Conservation (phyloP, 2,329 filamentous ascomycete genomes). For the Talaromyces sp. region DNA sequence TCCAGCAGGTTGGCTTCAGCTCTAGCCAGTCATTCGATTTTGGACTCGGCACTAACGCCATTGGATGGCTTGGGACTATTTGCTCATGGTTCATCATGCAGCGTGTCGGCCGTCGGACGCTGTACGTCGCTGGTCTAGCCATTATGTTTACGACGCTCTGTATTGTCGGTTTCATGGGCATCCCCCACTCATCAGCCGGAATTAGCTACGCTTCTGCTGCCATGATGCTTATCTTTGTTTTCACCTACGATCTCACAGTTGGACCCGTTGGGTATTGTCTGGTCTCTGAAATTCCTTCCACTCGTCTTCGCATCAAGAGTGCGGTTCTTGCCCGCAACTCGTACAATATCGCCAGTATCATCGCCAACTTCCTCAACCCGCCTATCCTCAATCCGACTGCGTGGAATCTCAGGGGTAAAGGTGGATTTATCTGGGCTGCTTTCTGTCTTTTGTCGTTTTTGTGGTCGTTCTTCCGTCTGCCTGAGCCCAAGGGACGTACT, state of each 20-base stretch:
- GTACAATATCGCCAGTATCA: slow-evolving; percentile 51
- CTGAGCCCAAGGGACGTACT: slow-evolving; percentile 40
- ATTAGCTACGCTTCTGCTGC: slow-evolving; percentile 37
- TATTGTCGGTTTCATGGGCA: slow-evolving; percentile 27
- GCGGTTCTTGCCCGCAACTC: slow-evolving; percentile 51
- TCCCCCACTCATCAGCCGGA: background rate
- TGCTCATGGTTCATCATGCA: slow-evolving; percentile 49
- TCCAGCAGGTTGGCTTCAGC: slow-evolving; percentile 36
- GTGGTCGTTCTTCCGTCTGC: slow-evolving; percentile 41
- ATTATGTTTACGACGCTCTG: slow-evolving; percentile 29
- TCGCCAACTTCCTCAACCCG: slow-evolving; percentile 40
- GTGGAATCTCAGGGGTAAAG: slow-evolving; percentile 41
- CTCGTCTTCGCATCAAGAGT: slow-evolving; percentile 54
- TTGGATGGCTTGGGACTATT: slow-evolving; percentile 54
- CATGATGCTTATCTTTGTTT: slow-evolving; percentile 53
- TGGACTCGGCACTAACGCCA: slow-evolving; percentile 59
- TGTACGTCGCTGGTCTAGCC: slow-evolving; percentile 36
- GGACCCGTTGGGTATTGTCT: slow-evolving; percentile 55
- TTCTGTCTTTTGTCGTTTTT: slow-evolving; percentile 33
- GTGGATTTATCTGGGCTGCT: slow-evolving; percentile 41
- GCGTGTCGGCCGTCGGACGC: slow-evolving; percentile 35
- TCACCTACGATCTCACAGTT: slow-evolving; percentile 54
- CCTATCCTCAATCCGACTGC: slow-evolving; percentile 34
- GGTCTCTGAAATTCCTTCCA: slow-evolving; percentile 53
- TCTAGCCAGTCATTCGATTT: slow-evolving; percentile 44